phyloP scores from a whole-genome alignment of 2,329 filamentous ascomycete genomes.

The Fusarium mangiferae region DNA sequence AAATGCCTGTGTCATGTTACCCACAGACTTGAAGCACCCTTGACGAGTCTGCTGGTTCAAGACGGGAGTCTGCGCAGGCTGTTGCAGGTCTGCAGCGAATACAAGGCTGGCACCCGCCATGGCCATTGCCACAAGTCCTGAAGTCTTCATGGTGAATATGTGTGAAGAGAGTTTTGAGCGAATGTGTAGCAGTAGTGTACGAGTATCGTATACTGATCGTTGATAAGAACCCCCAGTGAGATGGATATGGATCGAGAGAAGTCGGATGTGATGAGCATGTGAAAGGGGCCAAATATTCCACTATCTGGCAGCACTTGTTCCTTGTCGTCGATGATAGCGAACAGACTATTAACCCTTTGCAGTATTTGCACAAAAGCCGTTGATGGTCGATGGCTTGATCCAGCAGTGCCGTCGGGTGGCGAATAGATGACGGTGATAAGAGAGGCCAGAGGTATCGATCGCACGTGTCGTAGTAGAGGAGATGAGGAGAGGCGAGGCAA shows the following conservation, averaged over 20 bases:
- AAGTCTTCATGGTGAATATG: neutral
- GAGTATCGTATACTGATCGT: neutral
- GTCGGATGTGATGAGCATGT: neutral
- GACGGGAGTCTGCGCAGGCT: neutral
- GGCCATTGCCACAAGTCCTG: neutral
- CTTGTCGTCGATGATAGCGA: neutral
- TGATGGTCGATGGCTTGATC: conserved; percentile 12
- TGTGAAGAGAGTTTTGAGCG: neutral
- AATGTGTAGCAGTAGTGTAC: neutral
- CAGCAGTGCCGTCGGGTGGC: conserved; percentile 22
- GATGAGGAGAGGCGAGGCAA: neutral
- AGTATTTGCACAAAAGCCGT: neutral
- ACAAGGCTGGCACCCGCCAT: neutral
- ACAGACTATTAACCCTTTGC: neutral
- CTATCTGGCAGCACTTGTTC: neutral
- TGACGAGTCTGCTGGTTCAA: neutral
- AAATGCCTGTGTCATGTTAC: neutral
- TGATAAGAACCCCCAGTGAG: neutral
- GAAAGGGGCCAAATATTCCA: neutral
- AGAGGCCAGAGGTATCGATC: neutral
- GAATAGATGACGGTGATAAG: neutral
- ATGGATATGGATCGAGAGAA: neutral
- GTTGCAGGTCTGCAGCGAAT: neutral
- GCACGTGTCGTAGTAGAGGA: conserved; percentile 12
- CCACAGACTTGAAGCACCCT: neutral